Percentiles rank a stretch among this genome's conserved stretches.
These are phyloP conservation scores for Wallacemonas sp. DNA, from an alignment of 208 protist species.

Conservation along the genomic window DNA sequence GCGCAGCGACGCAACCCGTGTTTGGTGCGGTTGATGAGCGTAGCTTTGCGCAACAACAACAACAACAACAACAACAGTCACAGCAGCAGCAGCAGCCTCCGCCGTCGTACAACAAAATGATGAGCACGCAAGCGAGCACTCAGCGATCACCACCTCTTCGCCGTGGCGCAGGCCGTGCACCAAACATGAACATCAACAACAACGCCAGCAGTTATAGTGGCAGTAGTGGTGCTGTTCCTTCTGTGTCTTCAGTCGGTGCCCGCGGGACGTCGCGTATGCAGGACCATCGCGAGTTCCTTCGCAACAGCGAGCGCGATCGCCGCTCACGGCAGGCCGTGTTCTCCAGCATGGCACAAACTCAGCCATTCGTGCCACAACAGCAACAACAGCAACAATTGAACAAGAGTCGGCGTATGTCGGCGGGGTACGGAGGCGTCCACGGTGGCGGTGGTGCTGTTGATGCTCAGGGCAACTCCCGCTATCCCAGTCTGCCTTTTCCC, in stretches of 20 bases:
- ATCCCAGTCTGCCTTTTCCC: too few species aligned
- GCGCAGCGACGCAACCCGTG: neutral
- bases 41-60: neutral
- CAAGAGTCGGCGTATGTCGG: neutral
- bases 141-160: too few species aligned
- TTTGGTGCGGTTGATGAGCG: neutral
- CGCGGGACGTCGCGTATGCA: neutral
- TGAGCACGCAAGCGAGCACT: too few species aligned
- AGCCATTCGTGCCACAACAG: neutral
- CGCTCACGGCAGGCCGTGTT: neutral
- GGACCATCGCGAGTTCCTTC: constrained; percentile 1
- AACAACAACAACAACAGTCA: neutral
- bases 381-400: constrained; percentile 7
- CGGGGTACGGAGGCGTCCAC: neutral
- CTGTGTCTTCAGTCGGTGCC: too few species aligned
- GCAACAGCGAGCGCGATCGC: neutral
- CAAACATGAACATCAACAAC: too few species aligned
- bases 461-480: too few species aligned
- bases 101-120: too few species aligned
- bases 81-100: constrained; percentile 10
- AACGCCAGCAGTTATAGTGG: too few species aligned
- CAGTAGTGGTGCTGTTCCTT: too few species aligned
- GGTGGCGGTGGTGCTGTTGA: too few species aligned
- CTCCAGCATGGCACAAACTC: neutral
- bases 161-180: too few species aligned